These are phyloP conservation scores for Sesbania bispinosa DNA, from an alignment of 306 rosid species.

Conservation along the genomic window DNA sequence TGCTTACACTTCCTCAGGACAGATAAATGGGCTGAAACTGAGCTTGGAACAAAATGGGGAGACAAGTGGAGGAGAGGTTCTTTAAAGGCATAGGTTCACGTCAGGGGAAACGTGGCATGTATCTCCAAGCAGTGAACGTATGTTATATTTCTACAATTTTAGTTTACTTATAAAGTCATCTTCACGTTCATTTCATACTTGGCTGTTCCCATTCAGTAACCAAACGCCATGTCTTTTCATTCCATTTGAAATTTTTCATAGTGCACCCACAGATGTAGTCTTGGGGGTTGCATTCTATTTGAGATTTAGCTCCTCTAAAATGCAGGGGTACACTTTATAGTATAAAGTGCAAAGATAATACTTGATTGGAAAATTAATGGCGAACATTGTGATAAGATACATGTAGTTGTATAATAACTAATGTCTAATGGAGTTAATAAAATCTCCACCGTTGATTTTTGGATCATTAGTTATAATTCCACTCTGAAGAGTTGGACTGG, in stretches of 20 bases:
- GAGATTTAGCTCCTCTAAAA: not conserved
- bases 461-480: too few relatives aligned
- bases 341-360: too few relatives aligned
- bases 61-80: slow-evolving; percentile 99
- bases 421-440: too few relatives aligned
- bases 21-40: slow-evolving; percentile 98
- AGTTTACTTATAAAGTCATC: not conserved
- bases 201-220: slow-evolving; percentile 12
- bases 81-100: slow-evolving; percentile 91
- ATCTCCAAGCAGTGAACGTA: slow-evolving; percentile 86
- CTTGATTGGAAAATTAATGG: too few relatives aligned
- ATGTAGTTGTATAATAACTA: too few relatives aligned
- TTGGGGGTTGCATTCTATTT: not conserved
- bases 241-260: not conserved
- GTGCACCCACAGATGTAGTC: not conserved
- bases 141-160: slow-evolving; percentile 26
- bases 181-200: slow-evolving; percentile 3
- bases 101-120: slow-evolving; percentile 99
- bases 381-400: too few relatives aligned
- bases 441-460: too few relatives aligned
- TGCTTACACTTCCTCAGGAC: slow-evolving; percentile 64
- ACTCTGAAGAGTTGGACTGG: slow-evolving; percentile 3
- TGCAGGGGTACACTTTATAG: too few relatives aligned
- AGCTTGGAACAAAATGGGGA: slow-evolving; percentile 97
- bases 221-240: not conserved